Percentiles rank a stretch among this genome's conserved stretches.
Conservation (phyloP, 2,329 filamentous ascomycete species). For the Rachicladosporium sp. region DNA sequence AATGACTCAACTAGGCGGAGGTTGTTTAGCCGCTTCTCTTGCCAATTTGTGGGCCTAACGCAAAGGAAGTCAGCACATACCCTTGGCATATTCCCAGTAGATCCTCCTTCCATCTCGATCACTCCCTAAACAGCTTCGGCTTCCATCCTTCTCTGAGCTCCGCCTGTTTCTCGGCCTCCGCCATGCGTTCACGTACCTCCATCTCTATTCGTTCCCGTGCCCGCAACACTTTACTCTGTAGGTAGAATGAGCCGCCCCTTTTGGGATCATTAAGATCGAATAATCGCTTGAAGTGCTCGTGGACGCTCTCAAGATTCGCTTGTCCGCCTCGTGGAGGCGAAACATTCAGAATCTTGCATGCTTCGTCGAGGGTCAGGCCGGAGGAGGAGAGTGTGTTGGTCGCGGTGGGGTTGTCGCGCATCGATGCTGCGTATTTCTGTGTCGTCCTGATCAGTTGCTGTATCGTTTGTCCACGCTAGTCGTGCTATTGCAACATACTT, state of each 20-base stretch:
- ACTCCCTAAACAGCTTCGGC: slow-evolving; percentile 87
- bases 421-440: slow-evolving; percentile 23
- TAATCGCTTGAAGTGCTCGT: slow-evolving; percentile 80
- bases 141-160: slow-evolving; percentile 81
- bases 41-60: slow-evolving; percentile 7
- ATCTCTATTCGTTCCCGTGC: slow-evolving; percentile 86
- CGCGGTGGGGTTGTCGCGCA: slow-evolving; percentile 12
- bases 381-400: slow-evolving; percentile 48
- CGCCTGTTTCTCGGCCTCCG: slow-evolving; percentile 60
- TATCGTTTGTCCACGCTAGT: neutral
- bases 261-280: slow-evolving; percentile 92
- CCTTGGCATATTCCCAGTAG: neutral
- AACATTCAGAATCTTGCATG: slow-evolving; percentile 93
- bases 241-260: slow-evolving; percentile 93
- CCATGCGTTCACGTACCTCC: slow-evolving; percentile 61
- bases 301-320: slow-evolving; percentile 65
- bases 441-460: neutral
- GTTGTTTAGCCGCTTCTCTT: slow-evolving; percentile 5
- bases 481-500: slow-evolving; percentile 11
- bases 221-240: slow-evolving; percentile 91
- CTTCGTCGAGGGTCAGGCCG: slow-evolving; percentile 87
- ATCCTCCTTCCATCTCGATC: slow-evolving; percentile 29
- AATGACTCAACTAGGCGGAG: slow-evolving; percentile 1
- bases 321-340: slow-evolving; percentile 71
- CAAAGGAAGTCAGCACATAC: slow-evolving; percentile 7